phyloP scores from a whole-genome alignment of 305 asterid genomes.

The Solanum hybrid region DNA sequence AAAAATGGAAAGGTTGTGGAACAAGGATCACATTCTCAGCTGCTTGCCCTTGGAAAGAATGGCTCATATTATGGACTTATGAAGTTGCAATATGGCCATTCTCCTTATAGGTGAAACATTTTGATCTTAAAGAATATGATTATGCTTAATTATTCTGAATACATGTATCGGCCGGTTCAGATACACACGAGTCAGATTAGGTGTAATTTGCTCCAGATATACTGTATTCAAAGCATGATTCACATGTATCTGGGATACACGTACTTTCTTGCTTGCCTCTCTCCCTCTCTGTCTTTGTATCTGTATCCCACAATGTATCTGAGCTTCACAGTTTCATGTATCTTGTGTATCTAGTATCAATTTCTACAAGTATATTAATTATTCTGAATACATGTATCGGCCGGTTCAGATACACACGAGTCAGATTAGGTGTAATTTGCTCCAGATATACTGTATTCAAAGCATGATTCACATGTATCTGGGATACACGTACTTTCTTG shows the following conservation, averaged over 20 bases:
- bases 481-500: too few relatives aligned
- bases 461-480: too few relatives aligned
- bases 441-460: too few relatives aligned
- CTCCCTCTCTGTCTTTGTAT: not conserved
- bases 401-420: too few relatives aligned
- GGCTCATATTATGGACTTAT: conserved; percentile 57
- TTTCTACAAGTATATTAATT: too few relatives aligned
- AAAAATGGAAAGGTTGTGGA: conserved; percentile 67
- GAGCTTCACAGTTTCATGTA: not conserved
- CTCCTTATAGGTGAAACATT: conserved; percentile 11
- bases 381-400: too few relatives aligned
- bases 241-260: not conserved
- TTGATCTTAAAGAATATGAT: not conserved
- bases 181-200: not conserved
- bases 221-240: not conserved
- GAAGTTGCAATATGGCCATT: conserved; percentile 32
- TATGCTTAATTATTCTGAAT: not conserved
- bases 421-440: too few relatives aligned
- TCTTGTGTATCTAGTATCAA: too few relatives aligned
- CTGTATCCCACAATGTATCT: not conserved
- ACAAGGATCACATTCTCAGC: conserved; percentile 58
- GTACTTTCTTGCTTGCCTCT: not conserved
- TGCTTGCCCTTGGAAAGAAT: conserved; percentile 28
- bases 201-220: not conserved
- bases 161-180: not conserved